Evolutionary conservation across 2,329 filamentous ascomycete genomes (phyloP).

Genomic region (Cercospora zeae-maydis): DNA sequence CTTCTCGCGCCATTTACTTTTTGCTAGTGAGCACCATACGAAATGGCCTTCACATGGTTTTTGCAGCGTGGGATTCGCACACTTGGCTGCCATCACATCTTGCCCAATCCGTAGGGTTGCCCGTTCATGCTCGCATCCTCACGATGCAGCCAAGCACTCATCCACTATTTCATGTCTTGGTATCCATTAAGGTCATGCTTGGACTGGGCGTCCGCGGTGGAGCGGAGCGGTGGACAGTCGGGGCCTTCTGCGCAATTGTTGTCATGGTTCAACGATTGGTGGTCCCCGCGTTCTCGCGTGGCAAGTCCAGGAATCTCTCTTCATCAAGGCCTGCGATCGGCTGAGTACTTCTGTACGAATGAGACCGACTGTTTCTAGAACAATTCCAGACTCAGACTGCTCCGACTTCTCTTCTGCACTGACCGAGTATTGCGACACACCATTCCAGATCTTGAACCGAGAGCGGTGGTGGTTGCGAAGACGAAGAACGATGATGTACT

Average conservation of each 20-base stretch:
- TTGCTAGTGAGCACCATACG: neutral
- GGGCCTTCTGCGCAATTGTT: neutral
- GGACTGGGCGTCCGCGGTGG: neutral
- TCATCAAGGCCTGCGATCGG: neutral
- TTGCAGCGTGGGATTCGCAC: neutral
- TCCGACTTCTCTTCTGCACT: neutral
- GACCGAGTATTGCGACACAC: neutral
- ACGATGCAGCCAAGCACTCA: constrained; percentile 14
- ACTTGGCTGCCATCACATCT: constrained; percentile 11
- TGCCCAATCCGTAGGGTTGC: constrained; percentile 10
- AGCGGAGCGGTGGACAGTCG: neutral
- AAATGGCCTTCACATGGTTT: neutral
- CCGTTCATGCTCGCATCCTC: constrained; percentile 8
- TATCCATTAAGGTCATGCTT: constrained; percentile 13
- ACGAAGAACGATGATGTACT: constrained; percentile 14
- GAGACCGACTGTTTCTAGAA: neutral
- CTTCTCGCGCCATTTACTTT: neutral
- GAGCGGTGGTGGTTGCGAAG: neutral
- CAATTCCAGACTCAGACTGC: neutral
- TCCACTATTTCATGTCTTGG: constrained; percentile 3
- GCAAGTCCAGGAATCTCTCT: neutral
- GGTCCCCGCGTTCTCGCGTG: constrained; percentile 5
- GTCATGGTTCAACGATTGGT: neutral
- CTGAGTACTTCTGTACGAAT: constrained; percentile 2
- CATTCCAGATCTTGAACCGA: neutral